Conservation (phyloP, 2,329 filamentous ascomycete species). For the Botrytis tulipae region DNA sequence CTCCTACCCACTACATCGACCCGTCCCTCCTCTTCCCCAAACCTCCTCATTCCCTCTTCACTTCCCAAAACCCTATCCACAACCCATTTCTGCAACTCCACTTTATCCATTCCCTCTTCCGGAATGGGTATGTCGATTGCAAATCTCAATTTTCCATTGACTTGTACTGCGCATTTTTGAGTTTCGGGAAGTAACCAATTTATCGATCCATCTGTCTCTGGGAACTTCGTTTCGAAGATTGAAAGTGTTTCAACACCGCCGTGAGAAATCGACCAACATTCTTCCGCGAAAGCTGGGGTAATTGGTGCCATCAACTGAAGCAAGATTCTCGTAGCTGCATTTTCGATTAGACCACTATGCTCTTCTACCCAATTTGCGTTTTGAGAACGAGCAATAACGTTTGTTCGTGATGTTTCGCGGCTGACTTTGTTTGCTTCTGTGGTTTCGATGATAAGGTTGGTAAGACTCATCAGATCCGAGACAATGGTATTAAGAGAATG, state of each 20-base stretch:
- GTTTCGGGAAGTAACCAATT: constrained; percentile 50
- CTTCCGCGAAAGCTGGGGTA: constrained; percentile 75
- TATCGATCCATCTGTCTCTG: constrained; percentile 51
- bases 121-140: constrained; percentile 61
- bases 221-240: constrained; percentile 56
- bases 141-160: constrained; percentile 77
- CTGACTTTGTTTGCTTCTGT: constrained; percentile 27
- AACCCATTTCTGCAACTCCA: constrained; percentile 58
- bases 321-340: constrained; percentile 45
- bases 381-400: no score
- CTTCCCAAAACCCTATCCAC: constrained; percentile 59
- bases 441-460: constrained; percentile 60
- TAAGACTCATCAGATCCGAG: constrained; percentile 78
- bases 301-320: constrained; percentile 76
- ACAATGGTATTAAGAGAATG: constrained; percentile 81
- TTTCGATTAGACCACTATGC: constrained; percentile 37
- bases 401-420: constrained; percentile 22
- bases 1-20: constrained; percentile 53
- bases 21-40: constrained; percentile 44
- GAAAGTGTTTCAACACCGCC: constrained; percentile 22
- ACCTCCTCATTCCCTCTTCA: constrained; percentile 53
- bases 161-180: constrained; percentile 64
- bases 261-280: constrained; percentile 61
- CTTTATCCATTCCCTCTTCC: constrained; percentile 43
- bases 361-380: not conserved